Conservation (phyloP, 2,329 filamentous ascomycete species). For the Claviceps humidiphila region DNA sequence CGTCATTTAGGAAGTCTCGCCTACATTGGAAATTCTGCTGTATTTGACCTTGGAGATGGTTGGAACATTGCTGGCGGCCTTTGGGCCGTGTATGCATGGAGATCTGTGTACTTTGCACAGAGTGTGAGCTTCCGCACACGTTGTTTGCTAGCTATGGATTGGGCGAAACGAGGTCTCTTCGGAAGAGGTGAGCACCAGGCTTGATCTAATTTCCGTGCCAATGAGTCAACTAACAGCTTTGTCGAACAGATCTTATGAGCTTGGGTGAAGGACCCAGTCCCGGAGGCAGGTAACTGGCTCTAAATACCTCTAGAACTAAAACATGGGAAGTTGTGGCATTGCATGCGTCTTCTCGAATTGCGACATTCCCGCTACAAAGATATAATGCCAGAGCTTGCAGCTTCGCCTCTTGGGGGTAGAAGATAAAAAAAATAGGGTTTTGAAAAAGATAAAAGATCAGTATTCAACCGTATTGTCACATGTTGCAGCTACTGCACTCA, state of each 20-base stretch:
- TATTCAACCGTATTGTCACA: not conserved
- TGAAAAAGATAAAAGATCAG: not conserved
- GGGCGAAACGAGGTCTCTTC: conserved; percentile 92
- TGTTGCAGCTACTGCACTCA: not conserved
- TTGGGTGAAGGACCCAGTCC: conserved; percentile 21
- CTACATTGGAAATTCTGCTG: conserved; percentile 90
- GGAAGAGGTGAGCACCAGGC: conserved; percentile 61
- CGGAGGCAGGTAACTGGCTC: not conserved
- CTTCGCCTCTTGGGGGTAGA: too few species aligned
- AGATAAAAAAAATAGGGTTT: too few species aligned
- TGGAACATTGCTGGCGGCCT: conserved; percentile 70
- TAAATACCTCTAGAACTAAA: not conserved
- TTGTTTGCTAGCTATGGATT: conserved; percentile 89
- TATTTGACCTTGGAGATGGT: conserved; percentile 78
- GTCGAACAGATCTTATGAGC: conserved; percentile 35
- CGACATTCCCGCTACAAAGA: not conserved
- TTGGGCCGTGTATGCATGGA: conserved; percentile 90
- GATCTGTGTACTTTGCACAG: conserved; percentile 93
- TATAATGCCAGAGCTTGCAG: too few species aligned
- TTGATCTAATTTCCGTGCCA: not conserved
- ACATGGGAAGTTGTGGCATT: not conserved
- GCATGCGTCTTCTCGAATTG: not conserved
- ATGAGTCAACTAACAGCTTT: not conserved
- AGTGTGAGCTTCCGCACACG: conserved; percentile 88
- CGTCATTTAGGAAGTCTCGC: conserved; percentile 81